These are phyloP conservation scores for Begonia loranthoides DNA, from an alignment of 306 rosid genomes.

Conservation along the genomic window DNA sequence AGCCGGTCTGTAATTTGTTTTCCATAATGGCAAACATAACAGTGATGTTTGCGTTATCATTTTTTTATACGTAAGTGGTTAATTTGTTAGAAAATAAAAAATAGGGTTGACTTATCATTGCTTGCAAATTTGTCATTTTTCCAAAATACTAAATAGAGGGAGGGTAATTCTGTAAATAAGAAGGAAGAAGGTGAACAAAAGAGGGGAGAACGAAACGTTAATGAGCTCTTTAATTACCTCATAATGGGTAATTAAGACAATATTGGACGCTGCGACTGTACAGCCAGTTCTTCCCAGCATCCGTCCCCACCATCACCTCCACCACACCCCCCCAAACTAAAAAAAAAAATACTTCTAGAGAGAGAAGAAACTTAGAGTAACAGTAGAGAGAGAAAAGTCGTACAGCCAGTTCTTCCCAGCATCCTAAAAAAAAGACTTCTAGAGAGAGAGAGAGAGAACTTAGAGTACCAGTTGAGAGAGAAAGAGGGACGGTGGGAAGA, in stretches of 20 bases:
- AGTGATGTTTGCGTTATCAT: no score
- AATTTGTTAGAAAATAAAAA: no score
- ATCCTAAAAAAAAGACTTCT: slow-evolving; percentile 3
- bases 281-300: slow-evolving; percentile 17
- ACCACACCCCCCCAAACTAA: slow-evolving; percentile 26
- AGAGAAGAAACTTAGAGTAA: slow-evolving; percentile 18
- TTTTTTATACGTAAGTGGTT: no score
- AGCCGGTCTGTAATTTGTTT: no score
- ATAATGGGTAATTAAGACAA: no score
- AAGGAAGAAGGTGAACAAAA: slow-evolving; percentile 12
- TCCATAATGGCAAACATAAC: no score
- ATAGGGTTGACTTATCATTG: no score
- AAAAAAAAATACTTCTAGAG: slow-evolving; percentile 10
- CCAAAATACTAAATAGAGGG: no score
- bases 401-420: no score
- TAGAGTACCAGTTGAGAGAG: slow-evolving; percentile 28
- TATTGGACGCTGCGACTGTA: slow-evolving; percentile 63
- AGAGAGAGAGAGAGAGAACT: slow-evolving; percentile 28
- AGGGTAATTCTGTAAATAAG: no score
- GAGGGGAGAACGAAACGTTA: background rate
- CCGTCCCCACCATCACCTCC: slow-evolving; percentile 22
- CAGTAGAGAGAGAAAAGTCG: no score
- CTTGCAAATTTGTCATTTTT: no score
- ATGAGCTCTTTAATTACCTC: slow-evolving; percentile 10
- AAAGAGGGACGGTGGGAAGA: slow-evolving; percentile 30